phyloP scores from a whole-genome alignment of 2,329 filamentous ascomycete genomes.

The Pseudopyricularia cyperi region DNA sequence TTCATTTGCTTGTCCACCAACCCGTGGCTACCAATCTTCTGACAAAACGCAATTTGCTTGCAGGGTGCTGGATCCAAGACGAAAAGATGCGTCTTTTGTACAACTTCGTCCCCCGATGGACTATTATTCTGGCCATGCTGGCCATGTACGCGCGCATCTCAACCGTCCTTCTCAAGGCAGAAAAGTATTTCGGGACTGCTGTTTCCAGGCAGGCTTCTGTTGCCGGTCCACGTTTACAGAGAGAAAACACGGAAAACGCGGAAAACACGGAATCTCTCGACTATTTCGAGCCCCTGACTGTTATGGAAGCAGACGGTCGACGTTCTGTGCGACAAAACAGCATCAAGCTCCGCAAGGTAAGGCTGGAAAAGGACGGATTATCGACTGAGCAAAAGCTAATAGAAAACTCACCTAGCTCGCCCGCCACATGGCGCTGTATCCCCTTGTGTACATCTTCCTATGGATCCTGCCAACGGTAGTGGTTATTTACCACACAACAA shows the following conservation, averaged over 20 bases:
- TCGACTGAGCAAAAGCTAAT: not conserved
- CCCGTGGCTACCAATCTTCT: not conserved
- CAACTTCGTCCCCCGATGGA: slow-evolving; percentile 27
- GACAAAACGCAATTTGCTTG: not conserved
- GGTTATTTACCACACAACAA: slow-evolving; percentile 24
- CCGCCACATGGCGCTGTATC: slow-evolving; percentile 27
- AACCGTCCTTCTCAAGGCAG: slow-evolving; percentile 23
- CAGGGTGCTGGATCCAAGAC: slow-evolving; percentile 26
- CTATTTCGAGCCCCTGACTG: not conserved
- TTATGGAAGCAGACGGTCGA: not conserved
- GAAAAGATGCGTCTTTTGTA: slow-evolving; percentile 22
- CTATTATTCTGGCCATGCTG: slow-evolving; percentile 24
- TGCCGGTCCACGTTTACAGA: not conserved
- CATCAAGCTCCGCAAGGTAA: not conserved
- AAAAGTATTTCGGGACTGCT: slow-evolving; percentile 14
- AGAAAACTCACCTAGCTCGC: slow-evolving; percentile 16
- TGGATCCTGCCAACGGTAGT: slow-evolving; percentile 26
- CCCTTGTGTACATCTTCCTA: slow-evolving; percentile 24
- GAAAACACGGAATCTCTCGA: not conserved
- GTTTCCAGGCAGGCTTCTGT: not conserved
- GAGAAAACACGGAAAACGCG: not conserved
- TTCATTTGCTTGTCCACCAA: no score
- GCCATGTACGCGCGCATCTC: slow-evolving; percentile 23
- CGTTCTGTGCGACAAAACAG: not conserved
- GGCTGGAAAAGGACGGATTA: not conserved